Evolutionary conservation across 345 rosid species (phyloP).

Genomic region (Xanthoceras sorbifolium): DNA sequence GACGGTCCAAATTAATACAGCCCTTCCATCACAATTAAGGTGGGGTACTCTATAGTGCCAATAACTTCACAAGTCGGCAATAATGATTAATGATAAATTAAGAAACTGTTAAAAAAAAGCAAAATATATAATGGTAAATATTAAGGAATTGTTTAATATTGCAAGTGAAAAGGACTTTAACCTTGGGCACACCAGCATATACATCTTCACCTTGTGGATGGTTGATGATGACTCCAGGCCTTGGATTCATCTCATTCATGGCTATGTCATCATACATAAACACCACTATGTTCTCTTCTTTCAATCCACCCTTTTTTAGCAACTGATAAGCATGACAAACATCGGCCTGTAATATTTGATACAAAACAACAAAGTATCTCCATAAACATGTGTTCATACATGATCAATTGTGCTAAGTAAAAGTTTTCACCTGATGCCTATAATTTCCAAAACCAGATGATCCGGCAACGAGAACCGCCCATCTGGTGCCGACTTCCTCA

Average conservation of each 20-base stretch:
- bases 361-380: no score
- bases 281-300: conserved; percentile 89
- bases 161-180: conserved; percentile 14
- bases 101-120: not conserved
- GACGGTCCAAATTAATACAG: not conserved
- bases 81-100: not conserved
- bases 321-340: conserved; percentile 95
- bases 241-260: conserved; percentile 60
- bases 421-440: conserved; percentile 78
- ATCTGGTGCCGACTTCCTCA: conserved; percentile 56
- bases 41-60: not conserved
- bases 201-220: conserved; percentile 83
- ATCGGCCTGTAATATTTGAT: conserved; percentile 58
- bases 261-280: conserved; percentile 97
- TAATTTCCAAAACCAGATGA: conserved; percentile 85
- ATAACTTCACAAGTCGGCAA: conserved; percentile 9
- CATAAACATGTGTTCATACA: not conserved
- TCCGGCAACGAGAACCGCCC: conserved; percentile 97
- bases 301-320: conserved; percentile 79
- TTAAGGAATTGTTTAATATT: not conserved
- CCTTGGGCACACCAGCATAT: conserved; percentile 89
- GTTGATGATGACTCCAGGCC: conserved; percentile 83
- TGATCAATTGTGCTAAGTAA: not conserved
- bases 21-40: conserved; percentile 11
- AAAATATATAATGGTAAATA: not conserved